A percentile compares a stretch with the other conserved stretches of the same genome.
Evolutionary conservation across 306 rosid genomes (phyloP).

Genomic region (Arachis hypogaea): DNA sequence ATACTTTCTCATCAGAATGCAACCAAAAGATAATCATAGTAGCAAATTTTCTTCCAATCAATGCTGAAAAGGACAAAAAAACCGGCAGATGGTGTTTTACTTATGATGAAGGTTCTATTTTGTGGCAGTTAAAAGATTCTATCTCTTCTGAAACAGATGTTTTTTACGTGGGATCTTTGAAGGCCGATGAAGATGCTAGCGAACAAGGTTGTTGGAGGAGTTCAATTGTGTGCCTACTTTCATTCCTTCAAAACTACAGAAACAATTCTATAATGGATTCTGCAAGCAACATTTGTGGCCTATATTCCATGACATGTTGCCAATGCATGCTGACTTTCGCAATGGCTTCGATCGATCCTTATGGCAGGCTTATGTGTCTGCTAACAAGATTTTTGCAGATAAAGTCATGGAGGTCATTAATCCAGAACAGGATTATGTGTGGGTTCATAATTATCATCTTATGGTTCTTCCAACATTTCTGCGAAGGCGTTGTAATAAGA

Average conservation of each 20-base stretch:
- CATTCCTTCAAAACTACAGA: constrained; percentile 53
- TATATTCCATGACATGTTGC: constrained; percentile 72
- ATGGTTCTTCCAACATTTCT: constrained; percentile 71
- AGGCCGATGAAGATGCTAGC: constrained; percentile 54
- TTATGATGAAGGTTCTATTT: constrained; percentile 64
- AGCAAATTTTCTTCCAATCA: constrained; percentile 70
- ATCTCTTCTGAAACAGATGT: constrained; percentile 51
- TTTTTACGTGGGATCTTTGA: constrained; percentile 59
- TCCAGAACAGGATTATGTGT: constrained; percentile 61
- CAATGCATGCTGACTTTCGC: constrained; percentile 56
- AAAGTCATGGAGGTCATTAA: constrained; percentile 66
- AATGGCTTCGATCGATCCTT: constrained; percentile 55
- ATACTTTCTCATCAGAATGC: constrained; percentile 38
- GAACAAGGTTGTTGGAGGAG: constrained; percentile 64
- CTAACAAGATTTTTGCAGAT: constrained; percentile 60
- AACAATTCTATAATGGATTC: constrained; percentile 69
- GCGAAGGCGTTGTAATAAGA: constrained; percentile 48
- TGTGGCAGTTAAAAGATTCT: constrained; percentile 57
- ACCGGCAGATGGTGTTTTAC: constrained; percentile 65
- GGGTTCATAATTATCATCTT: constrained; percentile 86
- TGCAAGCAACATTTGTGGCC: constrained; percentile 83
- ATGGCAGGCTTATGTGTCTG: constrained; percentile 75
- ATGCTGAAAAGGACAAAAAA: constrained; percentile 53
- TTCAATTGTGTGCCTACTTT: constrained; percentile 68
- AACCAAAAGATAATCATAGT: constrained; percentile 55